These are phyloP conservation scores for Tetragonia tetragonoides DNA, from an alignment of 148 eudicot genomes.

Conservation along the genomic window DNA sequence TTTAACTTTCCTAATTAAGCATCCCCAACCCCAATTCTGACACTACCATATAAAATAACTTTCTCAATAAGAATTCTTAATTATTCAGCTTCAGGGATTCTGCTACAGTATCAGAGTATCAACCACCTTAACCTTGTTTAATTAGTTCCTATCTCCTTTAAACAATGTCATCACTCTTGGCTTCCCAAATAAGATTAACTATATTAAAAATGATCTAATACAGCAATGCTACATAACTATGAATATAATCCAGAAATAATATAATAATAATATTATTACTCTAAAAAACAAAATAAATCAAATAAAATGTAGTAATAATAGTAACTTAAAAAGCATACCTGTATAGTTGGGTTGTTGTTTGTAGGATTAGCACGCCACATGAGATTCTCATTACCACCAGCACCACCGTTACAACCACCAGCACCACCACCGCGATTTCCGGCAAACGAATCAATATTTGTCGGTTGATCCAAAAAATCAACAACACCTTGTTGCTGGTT, in stretches of 20 bases:
- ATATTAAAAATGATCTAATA: too few species aligned
- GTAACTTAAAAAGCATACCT: conserved; percentile 8
- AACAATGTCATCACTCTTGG: too few species aligned
- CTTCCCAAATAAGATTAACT: too few species aligned
- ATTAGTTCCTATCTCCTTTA: too few species aligned
- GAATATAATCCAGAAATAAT: too few species aligned
- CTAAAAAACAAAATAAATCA: background rate
- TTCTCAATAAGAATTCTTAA: too few species aligned
- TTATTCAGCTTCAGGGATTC: too few species aligned
- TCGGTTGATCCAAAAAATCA: background rate
- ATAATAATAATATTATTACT: too few species aligned
- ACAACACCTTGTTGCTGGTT: background rate
- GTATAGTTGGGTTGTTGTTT: conserved; percentile 17
- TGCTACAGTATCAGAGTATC: too few species aligned
- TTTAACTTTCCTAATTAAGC: background rate
- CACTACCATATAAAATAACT: background rate
- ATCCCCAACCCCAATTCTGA: background rate
- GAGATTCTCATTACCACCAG: background rate
- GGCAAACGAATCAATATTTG: background rate
- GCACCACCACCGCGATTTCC: background rate
- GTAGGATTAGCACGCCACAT: conserved; percentile 21
- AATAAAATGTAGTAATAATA: background rate
- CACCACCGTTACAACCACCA: conserved; percentile 4
- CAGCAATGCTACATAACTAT: too few species aligned
- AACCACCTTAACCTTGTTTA: too few species aligned